phyloP scores from a whole-genome alignment of 768 basidiomycete species.

The Russula abietina region DNA sequence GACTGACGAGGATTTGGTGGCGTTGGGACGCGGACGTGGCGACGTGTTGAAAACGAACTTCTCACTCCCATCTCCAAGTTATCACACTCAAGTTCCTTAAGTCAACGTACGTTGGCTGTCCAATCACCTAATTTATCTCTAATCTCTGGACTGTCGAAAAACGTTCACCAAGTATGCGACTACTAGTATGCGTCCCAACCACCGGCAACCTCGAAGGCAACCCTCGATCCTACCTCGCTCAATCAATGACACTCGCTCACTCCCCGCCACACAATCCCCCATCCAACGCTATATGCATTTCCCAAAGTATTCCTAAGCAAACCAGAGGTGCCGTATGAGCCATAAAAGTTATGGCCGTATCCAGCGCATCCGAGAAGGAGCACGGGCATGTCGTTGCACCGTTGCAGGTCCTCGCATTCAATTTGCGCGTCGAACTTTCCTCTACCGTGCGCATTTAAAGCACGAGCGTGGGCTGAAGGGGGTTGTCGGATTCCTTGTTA shows the following conservation, averaged over 20 bases:
- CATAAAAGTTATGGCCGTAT: constrained; percentile 8
- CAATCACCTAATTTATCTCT: not conserved
- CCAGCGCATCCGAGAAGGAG: not conserved
- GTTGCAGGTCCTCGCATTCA: not conserved
- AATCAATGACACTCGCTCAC: not conserved
- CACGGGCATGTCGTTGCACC: constrained; percentile 11
- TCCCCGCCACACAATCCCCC: not conserved
- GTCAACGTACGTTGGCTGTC: not conserved
- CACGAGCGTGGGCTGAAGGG: constrained; percentile 7
- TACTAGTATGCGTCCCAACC: no score
- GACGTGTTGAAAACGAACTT: no score
- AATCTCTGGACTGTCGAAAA: not conserved
- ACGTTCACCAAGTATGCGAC: no score
- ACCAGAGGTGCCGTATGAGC: not conserved
- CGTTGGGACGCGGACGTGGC: no score
- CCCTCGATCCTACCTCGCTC: constrained; percentile 8
- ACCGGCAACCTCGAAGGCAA: not conserved
- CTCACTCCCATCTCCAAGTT: no score
- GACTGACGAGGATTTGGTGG: no score
- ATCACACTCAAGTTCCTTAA: not conserved
- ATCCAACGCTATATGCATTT: no score
- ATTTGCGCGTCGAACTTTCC: not conserved
- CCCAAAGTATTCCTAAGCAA: no score
- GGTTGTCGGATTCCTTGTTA: constrained; percentile 4
- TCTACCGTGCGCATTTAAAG: not conserved